phyloP scores from a whole-genome alignment of 495 filamentous ascomycete genomes.

The Penicillium ochrochloron region DNA sequence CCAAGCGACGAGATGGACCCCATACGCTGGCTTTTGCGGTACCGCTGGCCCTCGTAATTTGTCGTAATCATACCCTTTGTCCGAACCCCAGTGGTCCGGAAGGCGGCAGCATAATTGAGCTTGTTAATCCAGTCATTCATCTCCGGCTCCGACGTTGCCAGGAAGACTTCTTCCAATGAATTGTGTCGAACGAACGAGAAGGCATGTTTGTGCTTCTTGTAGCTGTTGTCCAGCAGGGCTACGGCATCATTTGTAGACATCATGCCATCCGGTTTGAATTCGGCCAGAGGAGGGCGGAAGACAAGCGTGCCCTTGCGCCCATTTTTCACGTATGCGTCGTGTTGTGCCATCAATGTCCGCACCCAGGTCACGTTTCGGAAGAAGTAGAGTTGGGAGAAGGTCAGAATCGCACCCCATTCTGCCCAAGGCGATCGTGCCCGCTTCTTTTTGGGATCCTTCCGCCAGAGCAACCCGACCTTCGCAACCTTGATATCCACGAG shows the following conservation, averaged over 20 bases:
- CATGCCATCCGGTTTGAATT: constrained; percentile 90
- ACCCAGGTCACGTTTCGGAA: constrained; percentile 92
- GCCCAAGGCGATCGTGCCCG: constrained; percentile 95
- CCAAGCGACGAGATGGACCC: constrained; percentile 55
- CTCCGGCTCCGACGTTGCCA: constrained; percentile 85
- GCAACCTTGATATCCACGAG: constrained; percentile 97
- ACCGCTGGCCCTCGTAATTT: constrained; percentile 81
- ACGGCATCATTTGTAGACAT: constrained; percentile 94
- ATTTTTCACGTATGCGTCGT: constrained; percentile 73
- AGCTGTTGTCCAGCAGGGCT: constrained; percentile 80
- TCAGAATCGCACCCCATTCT: constrained; percentile 96
- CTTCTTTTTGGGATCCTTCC: constrained; percentile 94
- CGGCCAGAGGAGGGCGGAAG: constrained; percentile 84
- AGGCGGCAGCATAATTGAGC: constrained; percentile 94
- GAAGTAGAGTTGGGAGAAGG: constrained; percentile 93
- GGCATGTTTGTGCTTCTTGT: constrained; percentile 96
- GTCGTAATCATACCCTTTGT: constrained; percentile 86
- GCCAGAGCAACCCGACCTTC: constrained; percentile 94
- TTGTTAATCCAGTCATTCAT: constrained; percentile 98
- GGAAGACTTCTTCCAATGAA: constrained; percentile 85
- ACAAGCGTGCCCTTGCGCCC: constrained; percentile 63
- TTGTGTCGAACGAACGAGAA: constrained; percentile 91
- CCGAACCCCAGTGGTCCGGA: constrained; percentile 87
- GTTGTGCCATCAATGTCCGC: constrained; percentile 86
- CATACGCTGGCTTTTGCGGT: constrained; percentile 69